A percentile compares a stretch with the other conserved stretches of the same genome.
phyloP scores from a whole-genome alignment of 768 basidiomycete genomes.

The Porpolomopsis calyptriformis region DNA sequence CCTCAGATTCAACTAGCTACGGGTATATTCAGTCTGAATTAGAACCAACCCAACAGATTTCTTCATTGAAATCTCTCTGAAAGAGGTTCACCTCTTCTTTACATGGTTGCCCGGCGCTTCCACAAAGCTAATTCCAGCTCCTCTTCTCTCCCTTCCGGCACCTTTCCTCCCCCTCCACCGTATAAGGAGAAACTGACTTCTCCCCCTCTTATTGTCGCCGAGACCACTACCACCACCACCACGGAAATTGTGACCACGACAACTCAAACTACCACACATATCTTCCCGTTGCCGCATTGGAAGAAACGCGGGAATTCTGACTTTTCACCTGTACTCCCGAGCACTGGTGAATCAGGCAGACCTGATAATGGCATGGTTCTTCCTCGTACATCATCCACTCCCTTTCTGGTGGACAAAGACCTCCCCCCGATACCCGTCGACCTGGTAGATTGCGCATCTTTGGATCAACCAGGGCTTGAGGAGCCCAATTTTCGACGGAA shows the following conservation, averaged over 20 bases:
- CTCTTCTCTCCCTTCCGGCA: conserved; percentile 3
- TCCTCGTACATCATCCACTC: conserved; percentile 13
- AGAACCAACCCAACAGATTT: no score
- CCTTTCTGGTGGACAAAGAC: conserved; percentile 33
- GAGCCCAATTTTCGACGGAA: no score
- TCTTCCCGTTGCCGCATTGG: conserved; percentile 61
- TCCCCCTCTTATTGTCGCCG: conserved; percentile 29
- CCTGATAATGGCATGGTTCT: conserved; percentile 18
- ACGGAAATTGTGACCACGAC: conserved; percentile 37
- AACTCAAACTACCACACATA: conserved; percentile 43
- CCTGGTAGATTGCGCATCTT: background rate
- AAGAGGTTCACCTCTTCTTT: conserved; percentile 1
- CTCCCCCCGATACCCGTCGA: conserved; percentile 16
- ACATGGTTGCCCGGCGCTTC: conserved; percentile 6
- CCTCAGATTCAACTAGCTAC: no score
- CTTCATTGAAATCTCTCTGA: conserved; percentile 14
- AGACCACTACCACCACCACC: conserved; percentile 39
- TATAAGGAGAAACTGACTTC: conserved; percentile 20
- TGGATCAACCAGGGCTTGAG: background rate
- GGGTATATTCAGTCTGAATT: no score
- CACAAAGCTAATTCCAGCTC: background rate
- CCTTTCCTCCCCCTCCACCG: conserved; percentile 22
- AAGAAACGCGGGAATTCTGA: conserved; percentile 37
- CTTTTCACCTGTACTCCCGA: conserved; percentile 20
- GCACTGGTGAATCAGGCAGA: conserved; percentile 14